Conservation (phyloP, 2,329 filamentous ascomycete species). For the Cladophialophora bantiana region DNA sequence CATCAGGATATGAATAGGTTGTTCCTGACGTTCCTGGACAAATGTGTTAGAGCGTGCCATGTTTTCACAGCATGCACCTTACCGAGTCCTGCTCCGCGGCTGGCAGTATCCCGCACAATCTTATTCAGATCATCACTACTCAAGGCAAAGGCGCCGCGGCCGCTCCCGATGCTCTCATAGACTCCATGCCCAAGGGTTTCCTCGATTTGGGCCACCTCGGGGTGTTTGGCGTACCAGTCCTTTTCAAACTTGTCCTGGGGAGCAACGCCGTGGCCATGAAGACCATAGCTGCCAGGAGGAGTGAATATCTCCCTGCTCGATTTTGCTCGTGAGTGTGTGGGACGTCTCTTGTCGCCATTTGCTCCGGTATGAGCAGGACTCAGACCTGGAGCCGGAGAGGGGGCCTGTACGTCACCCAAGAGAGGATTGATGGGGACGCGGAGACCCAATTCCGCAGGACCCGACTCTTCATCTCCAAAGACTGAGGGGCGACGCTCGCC, state of each 20-base stretch:
- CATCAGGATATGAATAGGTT: constrained; percentile 78
- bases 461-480: constrained; percentile 75
- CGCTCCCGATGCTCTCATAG: constrained; percentile 66
- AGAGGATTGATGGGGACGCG: constrained; percentile 93
- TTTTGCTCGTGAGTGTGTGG: constrained; percentile 72
- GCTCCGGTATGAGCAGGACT: constrained; percentile 40
- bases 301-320: constrained; percentile 74
- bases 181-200: constrained; percentile 65
- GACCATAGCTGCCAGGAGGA: constrained; percentile 89
- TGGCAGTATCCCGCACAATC: constrained; percentile 76
- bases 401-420: constrained; percentile 94
- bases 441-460: constrained; percentile 89
- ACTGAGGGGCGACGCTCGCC: constrained; percentile 63
- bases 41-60: constrained; percentile 36
- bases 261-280: constrained; percentile 83
- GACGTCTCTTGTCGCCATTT: constrained; percentile 52
- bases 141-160: constrained; percentile 78
- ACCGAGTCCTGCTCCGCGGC: constrained; percentile 61
- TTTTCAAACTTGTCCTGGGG: constrained; percentile 84
- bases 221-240: constrained; percentile 92
- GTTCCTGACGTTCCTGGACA: constrained; percentile 67
- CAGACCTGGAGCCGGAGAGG: constrained; percentile 73
- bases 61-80: constrained; percentile 41
- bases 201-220: constrained; percentile 76
- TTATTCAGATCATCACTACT: constrained; percentile 90